Conservation (phyloP, 305 asterid species). For the Fraxinus latifolia region DNA sequence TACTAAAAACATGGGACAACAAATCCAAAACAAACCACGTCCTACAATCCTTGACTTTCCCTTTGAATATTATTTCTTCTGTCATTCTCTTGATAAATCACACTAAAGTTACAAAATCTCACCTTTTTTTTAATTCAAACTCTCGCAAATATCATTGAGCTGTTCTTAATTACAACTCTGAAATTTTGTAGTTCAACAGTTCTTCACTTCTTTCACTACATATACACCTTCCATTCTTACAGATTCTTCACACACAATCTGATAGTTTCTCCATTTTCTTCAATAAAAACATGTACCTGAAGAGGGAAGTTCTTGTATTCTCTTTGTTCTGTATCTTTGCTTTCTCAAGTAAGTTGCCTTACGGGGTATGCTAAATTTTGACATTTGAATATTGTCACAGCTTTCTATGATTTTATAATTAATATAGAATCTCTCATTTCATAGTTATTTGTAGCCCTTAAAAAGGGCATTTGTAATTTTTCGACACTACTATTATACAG, state of each 20-base stretch:
- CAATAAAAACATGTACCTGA: constrained; percentile 11
- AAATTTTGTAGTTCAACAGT: constrained; percentile 34
- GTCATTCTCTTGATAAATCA: neutral
- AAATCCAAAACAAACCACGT: neutral
- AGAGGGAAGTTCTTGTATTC: constrained; percentile 21
- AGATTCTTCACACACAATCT: neutral
- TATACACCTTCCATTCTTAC: constrained; percentile 12
- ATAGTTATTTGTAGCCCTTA: neutral
- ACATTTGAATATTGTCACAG: neutral
- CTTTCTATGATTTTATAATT: neutral
- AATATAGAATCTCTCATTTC: neutral
- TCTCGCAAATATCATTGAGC: neutral
- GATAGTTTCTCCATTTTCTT: neutral
- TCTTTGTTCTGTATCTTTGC: constrained; percentile 26
- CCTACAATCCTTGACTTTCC: neutral
- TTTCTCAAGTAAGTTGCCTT: constrained; percentile 36
- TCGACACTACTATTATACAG: neutral
- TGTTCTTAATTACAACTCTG: neutral
- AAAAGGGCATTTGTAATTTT: neutral
- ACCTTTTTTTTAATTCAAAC: neutral
- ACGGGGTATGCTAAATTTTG: neutral
- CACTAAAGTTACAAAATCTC: neutral
- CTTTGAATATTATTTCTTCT: neutral
- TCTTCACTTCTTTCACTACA: constrained; percentile 11
- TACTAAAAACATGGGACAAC: neutral